Evolutionary conservation across 495 filamentous ascomycete species (phyloP), one percentile per base, ranked within the genome.

Genomic region (Penicillium fimorum): DNA sequence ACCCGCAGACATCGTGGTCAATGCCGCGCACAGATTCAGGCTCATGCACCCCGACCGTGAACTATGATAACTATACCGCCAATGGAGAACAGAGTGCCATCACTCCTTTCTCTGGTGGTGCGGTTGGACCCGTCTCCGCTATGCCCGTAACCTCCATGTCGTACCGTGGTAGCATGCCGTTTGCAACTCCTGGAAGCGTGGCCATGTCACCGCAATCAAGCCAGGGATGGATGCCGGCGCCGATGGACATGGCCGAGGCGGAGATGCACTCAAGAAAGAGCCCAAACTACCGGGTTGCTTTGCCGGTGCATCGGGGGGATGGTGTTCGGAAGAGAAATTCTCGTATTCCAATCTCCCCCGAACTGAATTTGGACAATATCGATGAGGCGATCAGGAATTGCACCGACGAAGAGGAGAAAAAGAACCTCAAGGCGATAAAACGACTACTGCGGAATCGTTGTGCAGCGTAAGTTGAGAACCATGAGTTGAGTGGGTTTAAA

Each of bases 271-370:
- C 84, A 5, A 93, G 88, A 76, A 84, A 90, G 63, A 93, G 87
- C 67, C 90, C 91, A 5, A 72, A 80, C 50, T 90, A 87, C 68
- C 83, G 89, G 50, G 87, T 91, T 42, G 88, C 88, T 73, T 90
- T 91, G 54, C 88, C 93, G 41, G 79, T 92, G 69, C 72, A 48
- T 57, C 83, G 92, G 61, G 86, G 92, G 61, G 93, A 96, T 66
- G 94, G 94, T 47, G 96, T 97, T 74, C 86, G 95, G 61, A 99
- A 99, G 87, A 97, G 97, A 87, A 99, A 99, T 65, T 93, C 93
- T 62, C 87, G 95, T 45, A 96, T 99, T 73, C 94, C 97, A 68
- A 97, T 99, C 58, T 94, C 94, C 5, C 85, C 89, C 11, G 95
- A 96, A 76, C 84, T 92, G 42, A 97, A 89, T 61, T 82, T 97